Base-by-base conservation (phyloP, 352 stramenopile genomes). In the Peronospora farinosa region DNA sequence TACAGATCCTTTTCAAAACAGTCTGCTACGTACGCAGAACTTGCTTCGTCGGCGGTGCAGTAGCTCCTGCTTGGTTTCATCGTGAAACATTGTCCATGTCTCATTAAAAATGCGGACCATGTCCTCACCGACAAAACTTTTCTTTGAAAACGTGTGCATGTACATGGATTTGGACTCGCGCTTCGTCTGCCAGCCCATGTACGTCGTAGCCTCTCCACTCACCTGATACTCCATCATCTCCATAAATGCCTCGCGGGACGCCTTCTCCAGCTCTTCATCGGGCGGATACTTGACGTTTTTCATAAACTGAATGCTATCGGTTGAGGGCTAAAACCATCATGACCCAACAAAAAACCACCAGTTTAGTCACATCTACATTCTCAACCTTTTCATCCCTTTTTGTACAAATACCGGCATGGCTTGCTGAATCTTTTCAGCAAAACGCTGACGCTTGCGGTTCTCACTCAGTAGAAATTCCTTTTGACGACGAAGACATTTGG, bases 101-200 rank as follows among this genome's bases (percentile, higher is more conserved):
- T 88, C 75, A 55, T 87, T 87, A 54, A 92, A 86, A 31, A 84
- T 65, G 39, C 72, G 73, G 15, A 66, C 78, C 63, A 92, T 79
- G 60, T 92, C 76, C 36, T 87, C 74, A 2, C 61, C 69, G 1
- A 66, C 47, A 43, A 92, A 92, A 35, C 60, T 63, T 51, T 92
- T 92, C 47, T 85, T 63, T 25, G 80, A 92, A 45, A 65, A 85
- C 44, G 73, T 58, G 65, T 92, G 80, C 54, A 92, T 63, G 59
- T 89, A 92, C 77, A 92, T 88, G 10, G 80, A 87, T 59, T 92
- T 89, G 62, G 74, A 85, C 60, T 92, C 78, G 57, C 80, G 78
- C 57, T 86, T 86, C 23, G 80, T 92, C 45, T 81, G 63, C 80
- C 80, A 92, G 50, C 55, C 74, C 41, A 92, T 69, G 56, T 87